phyloP scores from a whole-genome alignment of 768 basidiomycete genomes.

The Mycena floridula region DNA sequence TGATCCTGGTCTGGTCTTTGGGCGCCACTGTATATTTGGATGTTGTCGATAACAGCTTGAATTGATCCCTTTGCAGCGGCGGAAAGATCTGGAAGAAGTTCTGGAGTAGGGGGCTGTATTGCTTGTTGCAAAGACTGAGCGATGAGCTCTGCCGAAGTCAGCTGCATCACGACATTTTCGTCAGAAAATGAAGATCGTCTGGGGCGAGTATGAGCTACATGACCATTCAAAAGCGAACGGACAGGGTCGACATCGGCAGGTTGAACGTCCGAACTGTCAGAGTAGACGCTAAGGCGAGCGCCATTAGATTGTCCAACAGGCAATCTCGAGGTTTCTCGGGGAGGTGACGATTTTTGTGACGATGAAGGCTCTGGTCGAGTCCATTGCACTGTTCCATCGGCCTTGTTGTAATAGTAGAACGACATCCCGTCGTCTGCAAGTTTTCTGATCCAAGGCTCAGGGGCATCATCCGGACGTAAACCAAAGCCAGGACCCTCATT shows the following conservation, averaged over 20 bases:
- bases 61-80: conserved; percentile 54
- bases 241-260: conserved; percentile 30
- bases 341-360: conserved; percentile 7
- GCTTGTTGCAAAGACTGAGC: conserved; percentile 61
- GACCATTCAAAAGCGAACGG: background rate
- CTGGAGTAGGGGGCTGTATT: conserved; percentile 51
- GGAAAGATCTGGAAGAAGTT: conserved; percentile 56
- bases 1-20: conserved; percentile 50
- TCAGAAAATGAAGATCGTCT: background rate
- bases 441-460: conserved; percentile 79
- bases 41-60: conserved; percentile 53
- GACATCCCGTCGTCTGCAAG: conserved; percentile 79
- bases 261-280: conserved; percentile 74
- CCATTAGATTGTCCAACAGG: conserved; percentile 15
- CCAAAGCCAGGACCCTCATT: conserved; percentile 48
- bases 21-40: conserved; percentile 37
- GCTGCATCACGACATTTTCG: conserved; percentile 28
- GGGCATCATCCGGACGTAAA: conserved; percentile 50
- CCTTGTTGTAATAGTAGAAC: conserved; percentile 73
- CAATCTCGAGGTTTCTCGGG: background rate
- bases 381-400: conserved; percentile 65
- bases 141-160: conserved; percentile 63
- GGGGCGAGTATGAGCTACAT: background rate
- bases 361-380: conserved; percentile 43
- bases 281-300: conserved; percentile 60